phyloP scores from a whole-genome alignment of 352 stramenopile species.

The Phytophthora agathidicida region DNA sequence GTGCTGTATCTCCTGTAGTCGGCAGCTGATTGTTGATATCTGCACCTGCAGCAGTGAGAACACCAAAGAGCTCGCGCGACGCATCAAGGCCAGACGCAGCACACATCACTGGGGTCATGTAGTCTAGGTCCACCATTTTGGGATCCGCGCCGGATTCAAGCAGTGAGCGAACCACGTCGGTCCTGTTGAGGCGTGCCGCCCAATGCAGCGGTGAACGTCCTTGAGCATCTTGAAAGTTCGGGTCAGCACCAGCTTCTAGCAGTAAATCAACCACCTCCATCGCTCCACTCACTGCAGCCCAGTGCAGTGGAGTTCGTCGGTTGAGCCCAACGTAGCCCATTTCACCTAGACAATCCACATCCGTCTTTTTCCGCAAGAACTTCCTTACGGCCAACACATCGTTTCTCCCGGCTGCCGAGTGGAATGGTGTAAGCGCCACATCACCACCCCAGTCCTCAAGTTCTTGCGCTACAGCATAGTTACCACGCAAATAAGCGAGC shows the following conservation, averaged over 20 bases:
- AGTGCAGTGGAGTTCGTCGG: conserved; percentile 79
- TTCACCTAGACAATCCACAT: conserved; percentile 77
- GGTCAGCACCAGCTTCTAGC: conserved; percentile 66
- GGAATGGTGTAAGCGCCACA: conserved; percentile 81
- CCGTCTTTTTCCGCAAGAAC: conserved; percentile 61
- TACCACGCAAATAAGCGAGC: conserved; percentile 76
- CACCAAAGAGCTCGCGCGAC: conserved; percentile 55
- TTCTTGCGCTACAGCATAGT: conserved; percentile 77
- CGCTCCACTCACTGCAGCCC: conserved; percentile 73
- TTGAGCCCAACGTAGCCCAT: conserved; percentile 85
- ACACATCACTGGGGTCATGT: conserved; percentile 76
- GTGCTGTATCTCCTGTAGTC: conserved; percentile 66
- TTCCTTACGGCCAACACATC: conserved; percentile 63
- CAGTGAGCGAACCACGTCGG: conserved; percentile 57
- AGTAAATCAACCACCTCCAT: conserved; percentile 65
- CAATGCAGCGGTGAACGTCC: conserved; percentile 81
- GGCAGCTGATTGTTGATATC: conserved; percentile 80
- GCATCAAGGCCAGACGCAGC: conserved; percentile 53
- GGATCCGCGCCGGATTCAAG: conserved; percentile 47
- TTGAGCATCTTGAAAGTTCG: conserved; percentile 77
- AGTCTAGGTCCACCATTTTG: conserved; percentile 58
- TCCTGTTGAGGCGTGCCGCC: conserved; percentile 67
- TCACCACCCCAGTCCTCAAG: conserved; percentile 84
- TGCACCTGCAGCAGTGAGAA: conserved; percentile 58
- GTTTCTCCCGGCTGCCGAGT: conserved; percentile 66